Conservation (phyloP, 2,329 filamentous ascomycete species). For the Xylariaceae sp. region DNA sequence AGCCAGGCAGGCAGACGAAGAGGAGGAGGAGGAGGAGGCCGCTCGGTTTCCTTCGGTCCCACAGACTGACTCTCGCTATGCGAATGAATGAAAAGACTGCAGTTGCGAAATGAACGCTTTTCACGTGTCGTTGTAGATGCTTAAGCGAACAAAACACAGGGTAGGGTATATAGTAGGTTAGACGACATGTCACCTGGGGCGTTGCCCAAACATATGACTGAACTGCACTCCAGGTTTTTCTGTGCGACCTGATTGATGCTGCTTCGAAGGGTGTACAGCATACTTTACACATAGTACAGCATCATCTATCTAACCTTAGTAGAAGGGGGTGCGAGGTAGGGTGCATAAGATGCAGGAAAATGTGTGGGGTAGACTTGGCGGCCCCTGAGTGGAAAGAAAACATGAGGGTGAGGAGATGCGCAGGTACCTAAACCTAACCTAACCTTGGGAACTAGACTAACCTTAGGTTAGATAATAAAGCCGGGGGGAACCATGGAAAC, state of each 20-base stretch:
- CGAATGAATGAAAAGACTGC: conserved; percentile 24
- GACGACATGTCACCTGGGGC: conserved; percentile 26
- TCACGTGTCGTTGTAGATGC: conserved; percentile 22
- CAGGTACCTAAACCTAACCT: conserved; percentile 24
- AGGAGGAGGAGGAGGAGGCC: not conserved
- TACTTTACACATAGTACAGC: no score
- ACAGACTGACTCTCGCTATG: no score
- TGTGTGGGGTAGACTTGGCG: conserved; percentile 28
- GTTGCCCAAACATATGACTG: conserved; percentile 19
- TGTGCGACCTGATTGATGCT: conserved; percentile 20
- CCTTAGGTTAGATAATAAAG: no score
- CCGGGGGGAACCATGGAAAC: no score
- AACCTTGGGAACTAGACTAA: no score
- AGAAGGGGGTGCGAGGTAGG: conserved; percentile 5
- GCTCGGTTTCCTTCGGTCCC: conserved; percentile 27
- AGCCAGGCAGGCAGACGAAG: not conserved
- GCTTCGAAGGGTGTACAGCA: no score
- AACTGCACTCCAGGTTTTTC: conserved; percentile 31
- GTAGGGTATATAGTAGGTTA: conserved; percentile 26
- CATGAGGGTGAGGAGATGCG: conserved; percentile 14
- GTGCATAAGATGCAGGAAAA: conserved; percentile 22
- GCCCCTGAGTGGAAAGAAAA: conserved; percentile 18
- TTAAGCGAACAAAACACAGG: conserved; percentile 28
- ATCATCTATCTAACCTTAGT: no score
- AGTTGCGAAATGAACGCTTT: conserved; percentile 19